Evolutionary conservation across 2,329 filamentous ascomycete species (phyloP).

Genomic region (Lecanicillium sp.): DNA sequence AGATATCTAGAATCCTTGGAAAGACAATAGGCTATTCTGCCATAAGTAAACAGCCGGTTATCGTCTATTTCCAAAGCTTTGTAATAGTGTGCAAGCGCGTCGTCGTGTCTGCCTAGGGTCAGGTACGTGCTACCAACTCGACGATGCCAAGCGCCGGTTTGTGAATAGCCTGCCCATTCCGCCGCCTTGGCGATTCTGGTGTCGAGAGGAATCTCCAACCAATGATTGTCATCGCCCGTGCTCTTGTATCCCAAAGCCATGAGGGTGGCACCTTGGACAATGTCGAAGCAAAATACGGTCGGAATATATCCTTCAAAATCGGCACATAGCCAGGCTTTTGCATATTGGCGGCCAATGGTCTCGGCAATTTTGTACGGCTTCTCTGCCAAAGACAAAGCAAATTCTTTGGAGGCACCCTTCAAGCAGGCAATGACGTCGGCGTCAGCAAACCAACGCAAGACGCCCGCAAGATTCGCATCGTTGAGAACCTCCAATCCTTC

Average conservation of each 20-base stretch:
- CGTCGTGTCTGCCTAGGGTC: conserved; percentile 28
- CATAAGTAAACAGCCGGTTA: conserved; percentile 32
- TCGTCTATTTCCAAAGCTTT: conserved; percentile 30
- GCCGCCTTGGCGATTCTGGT: conserved; percentile 31
- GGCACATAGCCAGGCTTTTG: conserved; percentile 32
- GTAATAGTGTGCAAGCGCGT: conserved; percentile 32
- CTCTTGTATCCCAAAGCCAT: conserved; percentile 33
- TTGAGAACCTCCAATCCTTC: conserved; percentile 37
- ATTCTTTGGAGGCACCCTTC: conserved; percentile 20
- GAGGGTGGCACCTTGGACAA: conserved; percentile 36
- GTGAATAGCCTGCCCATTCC: conserved; percentile 30
- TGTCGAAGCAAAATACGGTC: conserved; percentile 37
- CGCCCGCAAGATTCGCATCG: conserved; percentile 31
- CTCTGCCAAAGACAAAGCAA: conserved; percentile 23
- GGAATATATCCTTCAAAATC: conserved; percentile 32
- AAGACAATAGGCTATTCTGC: conserved; percentile 36
- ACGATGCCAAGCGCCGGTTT: conserved; percentile 32
- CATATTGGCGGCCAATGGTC: conserved; percentile 33
- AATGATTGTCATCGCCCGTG: conserved; percentile 30
- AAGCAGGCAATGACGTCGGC: conserved; percentile 17
- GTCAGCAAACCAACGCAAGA: conserved; percentile 24
- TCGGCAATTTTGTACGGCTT: conserved; percentile 29
- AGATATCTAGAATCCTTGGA: conserved; percentile 30
- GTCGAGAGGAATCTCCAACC: conserved; percentile 30
- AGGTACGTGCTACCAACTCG: conserved; percentile 36